A percentile compares a stretch with the other conserved stretches of the same genome.
Evolutionary conservation across 345 rosid genomes (phyloP).

Genomic region (Melaleuca alternifolia): DNA sequence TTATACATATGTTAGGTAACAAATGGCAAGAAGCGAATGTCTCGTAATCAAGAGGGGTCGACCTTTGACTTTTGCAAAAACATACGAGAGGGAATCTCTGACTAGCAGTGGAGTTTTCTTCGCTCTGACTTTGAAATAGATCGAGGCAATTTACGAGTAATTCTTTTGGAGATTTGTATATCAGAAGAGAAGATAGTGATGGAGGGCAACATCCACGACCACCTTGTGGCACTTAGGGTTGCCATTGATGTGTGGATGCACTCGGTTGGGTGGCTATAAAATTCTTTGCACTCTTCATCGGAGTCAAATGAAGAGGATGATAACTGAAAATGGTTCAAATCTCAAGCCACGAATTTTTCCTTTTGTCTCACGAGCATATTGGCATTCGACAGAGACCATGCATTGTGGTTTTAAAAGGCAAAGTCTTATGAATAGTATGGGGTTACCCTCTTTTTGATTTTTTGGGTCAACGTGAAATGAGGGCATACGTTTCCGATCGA

Average conservation of each 20-base stretch:
- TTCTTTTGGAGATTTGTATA: not conserved
- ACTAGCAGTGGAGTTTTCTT: not conserved
- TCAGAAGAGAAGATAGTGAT: not conserved
- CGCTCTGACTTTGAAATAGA: not conserved
- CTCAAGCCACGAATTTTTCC: not conserved
- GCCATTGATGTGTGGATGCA: not conserved
- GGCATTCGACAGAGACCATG: not conserved
- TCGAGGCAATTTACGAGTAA: not conserved
- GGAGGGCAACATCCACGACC: not conserved
- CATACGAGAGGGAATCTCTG: not conserved
- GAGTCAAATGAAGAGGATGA: not conserved
- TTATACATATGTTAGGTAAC: not conserved
- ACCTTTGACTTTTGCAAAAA: not conserved
- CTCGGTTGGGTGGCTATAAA: not conserved
- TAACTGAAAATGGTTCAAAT: not conserved
- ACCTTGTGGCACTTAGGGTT: not conserved
- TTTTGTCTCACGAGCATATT: not conserved
- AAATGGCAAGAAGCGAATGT: not conserved
- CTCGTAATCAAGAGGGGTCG: not conserved
- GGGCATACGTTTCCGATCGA: not conserved
- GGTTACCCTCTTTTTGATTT: not conserved
- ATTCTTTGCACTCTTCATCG: not conserved
- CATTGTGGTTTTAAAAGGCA: not conserved
- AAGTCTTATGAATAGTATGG: not conserved
- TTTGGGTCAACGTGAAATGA: not conserved